Evolutionary conservation across 192 early-diverging fungal species (phyloP).

Genomic region (Coemansia erecta): DNA sequence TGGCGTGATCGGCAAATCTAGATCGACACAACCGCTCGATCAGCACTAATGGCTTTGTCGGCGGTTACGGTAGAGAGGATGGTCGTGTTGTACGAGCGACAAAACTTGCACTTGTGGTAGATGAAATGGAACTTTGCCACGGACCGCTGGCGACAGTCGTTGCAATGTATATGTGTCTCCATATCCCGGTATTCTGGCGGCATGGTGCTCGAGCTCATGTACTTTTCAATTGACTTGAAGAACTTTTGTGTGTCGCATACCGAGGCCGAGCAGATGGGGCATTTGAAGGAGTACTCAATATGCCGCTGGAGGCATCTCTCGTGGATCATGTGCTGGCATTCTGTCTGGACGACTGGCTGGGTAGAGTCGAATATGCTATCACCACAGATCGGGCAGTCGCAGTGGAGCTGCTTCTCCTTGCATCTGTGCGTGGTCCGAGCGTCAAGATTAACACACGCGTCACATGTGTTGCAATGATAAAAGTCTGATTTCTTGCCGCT

Average conservation of each 20-base stretch:
- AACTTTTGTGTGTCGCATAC: constrained; percentile 79
- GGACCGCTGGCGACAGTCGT: constrained; percentile 89
- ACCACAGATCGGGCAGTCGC: constrained; percentile 95
- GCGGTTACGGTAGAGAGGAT: constrained; percentile 21
- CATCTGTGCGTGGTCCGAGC: constrained; percentile 81
- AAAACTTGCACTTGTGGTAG: constrained; percentile 90
- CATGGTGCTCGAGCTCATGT: constrained; percentile 82
- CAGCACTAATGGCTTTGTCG: background rate
- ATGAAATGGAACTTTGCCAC: constrained; percentile 89
- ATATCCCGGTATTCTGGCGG: constrained; percentile 82
- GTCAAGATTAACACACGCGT: constrained; percentile 81
- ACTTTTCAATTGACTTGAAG: constrained; percentile 78
- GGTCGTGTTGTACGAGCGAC: constrained; percentile 86
- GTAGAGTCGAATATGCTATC: constrained; percentile 92
- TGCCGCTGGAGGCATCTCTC: constrained; percentile 79
- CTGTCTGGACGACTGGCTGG: constrained; percentile 57
- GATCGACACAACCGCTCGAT: too few relatives aligned
- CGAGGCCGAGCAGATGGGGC: constrained; percentile 92
- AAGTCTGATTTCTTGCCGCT: constrained; percentile 79
- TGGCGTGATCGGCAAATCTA: background rate
- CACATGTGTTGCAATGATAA: constrained; percentile 90
- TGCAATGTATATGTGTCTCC: constrained; percentile 80
- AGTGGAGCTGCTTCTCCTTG: constrained; percentile 86
- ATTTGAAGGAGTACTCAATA: constrained; percentile 89
- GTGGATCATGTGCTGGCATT: constrained; percentile 93